phyloP scores from a whole-genome alignment of 352 stramenopile genomes.

The Saprolegnia diclina region DNA sequence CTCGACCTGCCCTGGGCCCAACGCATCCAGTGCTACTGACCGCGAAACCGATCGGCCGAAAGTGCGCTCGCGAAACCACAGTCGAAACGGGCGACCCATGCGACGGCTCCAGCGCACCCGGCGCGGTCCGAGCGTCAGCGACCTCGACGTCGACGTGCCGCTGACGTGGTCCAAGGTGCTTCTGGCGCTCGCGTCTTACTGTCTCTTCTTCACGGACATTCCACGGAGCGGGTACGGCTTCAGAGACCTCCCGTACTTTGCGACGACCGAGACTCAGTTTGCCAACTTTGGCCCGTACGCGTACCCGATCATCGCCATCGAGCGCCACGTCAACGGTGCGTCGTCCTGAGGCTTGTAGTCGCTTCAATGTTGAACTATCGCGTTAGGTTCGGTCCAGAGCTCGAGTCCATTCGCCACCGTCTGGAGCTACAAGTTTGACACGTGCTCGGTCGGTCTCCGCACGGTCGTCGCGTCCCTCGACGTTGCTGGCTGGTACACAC shows the following conservation, averaged over 20 bases:
- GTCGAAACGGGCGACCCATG: background rate
- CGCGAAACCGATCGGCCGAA: background rate
- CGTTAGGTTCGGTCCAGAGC: background rate
- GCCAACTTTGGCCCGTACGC: conserved; percentile 14
- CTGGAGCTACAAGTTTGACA: conserved; percentile 15
- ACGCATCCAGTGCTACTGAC: background rate
- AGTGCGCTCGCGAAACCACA: background rate
- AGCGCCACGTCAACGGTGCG: background rate
- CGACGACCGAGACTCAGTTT: background rate
- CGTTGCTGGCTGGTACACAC: background rate
- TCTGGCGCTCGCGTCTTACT: background rate
- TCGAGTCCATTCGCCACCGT: background rate
- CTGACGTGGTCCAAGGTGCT: background rate
- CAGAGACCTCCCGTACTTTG: background rate
- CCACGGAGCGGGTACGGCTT: conserved; percentile 15
- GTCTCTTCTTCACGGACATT: conserved; percentile 18
- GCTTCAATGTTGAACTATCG: background rate
- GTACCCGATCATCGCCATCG: conserved; percentile 2
- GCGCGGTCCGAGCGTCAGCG: background rate
- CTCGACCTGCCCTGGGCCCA: background rate
- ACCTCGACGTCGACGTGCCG: conserved; percentile 10
- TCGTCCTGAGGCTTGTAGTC: background rate
- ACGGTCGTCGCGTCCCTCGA: background rate
- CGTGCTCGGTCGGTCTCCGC: conserved; percentile 1
- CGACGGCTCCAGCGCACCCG: too few relatives aligned